Evolutionary conservation across 208 protist genomes (phyloP), one percentile per base, ranked within the genome.

Genomic region (Crithidia thermophila): DNA sequence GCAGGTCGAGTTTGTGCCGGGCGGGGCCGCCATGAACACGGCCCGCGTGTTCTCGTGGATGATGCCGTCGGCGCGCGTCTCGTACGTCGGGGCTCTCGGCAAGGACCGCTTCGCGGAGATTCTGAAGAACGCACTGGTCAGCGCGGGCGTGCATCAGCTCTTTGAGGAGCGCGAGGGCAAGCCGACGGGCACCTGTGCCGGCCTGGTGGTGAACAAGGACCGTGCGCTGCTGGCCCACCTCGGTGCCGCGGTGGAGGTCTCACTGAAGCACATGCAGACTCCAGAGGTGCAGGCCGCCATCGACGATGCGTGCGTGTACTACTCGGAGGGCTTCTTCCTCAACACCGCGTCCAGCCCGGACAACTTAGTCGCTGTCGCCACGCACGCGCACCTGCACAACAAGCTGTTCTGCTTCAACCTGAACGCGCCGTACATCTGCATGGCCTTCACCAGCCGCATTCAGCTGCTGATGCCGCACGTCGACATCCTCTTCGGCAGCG

Each of bases 1-100:
- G 2, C 59, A 77, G 13, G 93, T 98, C 5, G 78, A 95, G 49
- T 99, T 96, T 68, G 94, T 98, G n/a, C 90, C 98, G 43, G 98
- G 98, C 57, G 98, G 98, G 34, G 84, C 98, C 25, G 94, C 95
- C 3, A 98, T 99, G 94, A 99, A 99, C 85, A 86, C 95, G 28
- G 95, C 98, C 23, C 85, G 98, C 30, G 79, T 91, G 21, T 71
- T 89, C 45, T 72, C 94, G 40, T 97, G 92, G 90, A 79, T 95
- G 66, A 66, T 72, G n/a, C 75, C 79, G 11, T 37, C 46, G 8
- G 57, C 72, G 3, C 33, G 25, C 9, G 67, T 81, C 18, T 87
- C 76, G 53, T 95, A 83, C 71, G 76, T 94, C 10, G 98, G 98
- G 28, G 96, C 90, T 40, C 85, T 99, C 31, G 98, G 89, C 39